These are phyloP conservation scores for Metschnikowia similis DNA, from an alignment of 805 yeast species.

Conservation along the genomic window DNA sequence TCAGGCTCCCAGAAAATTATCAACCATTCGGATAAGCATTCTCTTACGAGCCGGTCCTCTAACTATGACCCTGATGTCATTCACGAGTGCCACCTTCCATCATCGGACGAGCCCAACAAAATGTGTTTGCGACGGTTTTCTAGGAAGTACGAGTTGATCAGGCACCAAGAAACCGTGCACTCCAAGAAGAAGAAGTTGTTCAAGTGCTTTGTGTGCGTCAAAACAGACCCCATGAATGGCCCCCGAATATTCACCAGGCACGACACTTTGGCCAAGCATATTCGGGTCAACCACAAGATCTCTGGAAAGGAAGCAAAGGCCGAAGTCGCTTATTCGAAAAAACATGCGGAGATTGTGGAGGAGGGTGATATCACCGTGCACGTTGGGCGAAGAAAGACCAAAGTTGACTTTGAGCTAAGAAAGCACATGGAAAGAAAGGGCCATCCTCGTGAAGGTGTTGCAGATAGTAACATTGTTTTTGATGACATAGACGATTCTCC, in stretches of 20 bases:
- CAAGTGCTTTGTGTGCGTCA: slow-evolving; percentile 83
- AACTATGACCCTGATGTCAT: slow-evolving; percentile 46
- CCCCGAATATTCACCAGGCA: slow-evolving; percentile 86
- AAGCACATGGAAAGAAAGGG: slow-evolving; percentile 41
- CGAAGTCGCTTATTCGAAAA: slow-evolving; percentile 43
- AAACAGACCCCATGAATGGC: slow-evolving; percentile 49
- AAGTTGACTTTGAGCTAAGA: slow-evolving; percentile 42
- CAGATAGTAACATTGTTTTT: slow-evolving; percentile 13
- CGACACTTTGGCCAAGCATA: slow-evolving; percentile 92
- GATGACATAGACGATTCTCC: slow-evolving; percentile 16
- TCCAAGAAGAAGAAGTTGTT: slow-evolving; percentile 81
- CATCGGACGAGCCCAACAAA: slow-evolving; percentile 39
- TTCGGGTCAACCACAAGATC: slow-evolving; percentile 46
- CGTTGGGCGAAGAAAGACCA: slow-evolving; percentile 43
- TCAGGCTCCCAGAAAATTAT: slow-evolving; percentile 27
- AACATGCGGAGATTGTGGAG: slow-evolving; percentile 45
- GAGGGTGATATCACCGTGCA: slow-evolving; percentile 46
- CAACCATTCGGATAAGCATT: slow-evolving; percentile 19
- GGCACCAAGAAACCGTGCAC: slow-evolving; percentile 96
- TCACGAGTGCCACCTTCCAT: slow-evolving; percentile 44
- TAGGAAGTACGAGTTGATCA: slow-evolving; percentile 80
- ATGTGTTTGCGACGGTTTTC: slow-evolving; percentile 41
- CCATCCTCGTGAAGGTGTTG: slow-evolving; percentile 13
- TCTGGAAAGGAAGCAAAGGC: slow-evolving; percentile 46
- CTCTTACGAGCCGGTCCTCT: slow-evolving; percentile 29